Conservation (phyloP, 179 eudicot genomes). For the Beta corolliflora region DNA sequence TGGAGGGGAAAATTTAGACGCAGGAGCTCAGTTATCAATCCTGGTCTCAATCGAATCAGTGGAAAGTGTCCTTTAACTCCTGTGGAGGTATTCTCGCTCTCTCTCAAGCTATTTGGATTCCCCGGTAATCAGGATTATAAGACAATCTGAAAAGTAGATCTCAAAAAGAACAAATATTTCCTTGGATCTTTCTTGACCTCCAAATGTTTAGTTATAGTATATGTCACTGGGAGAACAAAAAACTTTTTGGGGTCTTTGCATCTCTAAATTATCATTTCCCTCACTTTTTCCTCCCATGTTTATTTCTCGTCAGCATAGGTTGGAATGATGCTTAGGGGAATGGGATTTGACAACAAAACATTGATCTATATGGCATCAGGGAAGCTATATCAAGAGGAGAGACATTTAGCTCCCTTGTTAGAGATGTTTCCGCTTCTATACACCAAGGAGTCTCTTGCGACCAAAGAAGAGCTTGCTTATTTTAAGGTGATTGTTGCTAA, state of each 20-base stretch:
- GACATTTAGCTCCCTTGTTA: slow-evolving; percentile 61
- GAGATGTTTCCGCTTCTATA: slow-evolving; percentile 82
- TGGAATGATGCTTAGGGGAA: slow-evolving; percentile 91
- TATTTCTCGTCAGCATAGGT: slow-evolving; percentile 85
- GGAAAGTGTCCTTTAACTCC: slow-evolving; percentile 95
- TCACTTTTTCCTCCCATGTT: slow-evolving; percentile 11
- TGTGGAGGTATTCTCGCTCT: slow-evolving; percentile 60
- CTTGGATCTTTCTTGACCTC: neutral
- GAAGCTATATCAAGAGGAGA: slow-evolving; percentile 59
- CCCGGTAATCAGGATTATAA: neutral
- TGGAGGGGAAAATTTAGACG: slow-evolving; percentile 78
- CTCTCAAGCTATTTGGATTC: neutral
- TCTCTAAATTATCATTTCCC: neutral
- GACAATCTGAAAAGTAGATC: neutral
- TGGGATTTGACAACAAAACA: slow-evolving; percentile 79
- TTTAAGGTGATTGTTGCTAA: slow-evolving; percentile 45
- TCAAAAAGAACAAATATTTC: neutral
- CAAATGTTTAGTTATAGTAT: neutral
- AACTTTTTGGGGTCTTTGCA: neutral
- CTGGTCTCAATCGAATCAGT: slow-evolving; percentile 61
- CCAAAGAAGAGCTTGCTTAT: slow-evolving; percentile 63
- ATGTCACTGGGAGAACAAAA: neutral
- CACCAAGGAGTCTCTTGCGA: slow-evolving; percentile 72
- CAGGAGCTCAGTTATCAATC: slow-evolving; percentile 46
- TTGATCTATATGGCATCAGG: slow-evolving; percentile 87